Evolutionary conservation across 2,329 filamentous ascomycete genomes (phyloP).

Genomic region (Aspergillus sp.): DNA sequence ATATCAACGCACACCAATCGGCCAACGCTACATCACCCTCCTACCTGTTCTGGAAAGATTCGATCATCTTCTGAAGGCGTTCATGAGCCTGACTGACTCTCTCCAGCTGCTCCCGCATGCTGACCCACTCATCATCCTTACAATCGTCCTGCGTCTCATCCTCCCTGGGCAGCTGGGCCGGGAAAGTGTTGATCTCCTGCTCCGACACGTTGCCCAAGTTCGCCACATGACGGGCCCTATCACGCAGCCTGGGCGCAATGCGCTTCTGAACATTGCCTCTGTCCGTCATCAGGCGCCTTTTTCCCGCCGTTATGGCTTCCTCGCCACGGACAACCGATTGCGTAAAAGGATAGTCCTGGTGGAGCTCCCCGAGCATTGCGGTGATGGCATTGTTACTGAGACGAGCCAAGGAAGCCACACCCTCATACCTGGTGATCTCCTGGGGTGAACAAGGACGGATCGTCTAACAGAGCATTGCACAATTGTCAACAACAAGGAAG

Average conservation of each 20-base stretch:
- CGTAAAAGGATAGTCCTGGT: slow-evolving; percentile 18
- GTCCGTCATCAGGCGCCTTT: slow-evolving; percentile 6
- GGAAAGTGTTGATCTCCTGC: slow-evolving; percentile 5
- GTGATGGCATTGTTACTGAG: slow-evolving; percentile 18
- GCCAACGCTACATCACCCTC: no score
- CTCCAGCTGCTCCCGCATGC: slow-evolving; percentile 1
- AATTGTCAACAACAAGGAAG: no score
- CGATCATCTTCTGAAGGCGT: slow-evolving; percentile 16
- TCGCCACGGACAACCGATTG: slow-evolving; percentile 22
- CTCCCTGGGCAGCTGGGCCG: neutral
- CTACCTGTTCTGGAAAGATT: no score
- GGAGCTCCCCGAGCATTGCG: slow-evolving; percentile 16
- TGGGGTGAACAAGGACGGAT: neutral
- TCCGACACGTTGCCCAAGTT: slow-evolving; percentile 1
- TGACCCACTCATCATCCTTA: neutral
- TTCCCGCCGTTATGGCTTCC: slow-evolving; percentile 7
- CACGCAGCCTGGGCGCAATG: slow-evolving; percentile 6
- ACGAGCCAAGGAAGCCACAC: neutral
- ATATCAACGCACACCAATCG: neutral
- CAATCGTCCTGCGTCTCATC: neutral
- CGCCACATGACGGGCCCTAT: slow-evolving; percentile 5
- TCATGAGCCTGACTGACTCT: slow-evolving; percentile 12
- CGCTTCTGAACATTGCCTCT: slow-evolving; percentile 11
- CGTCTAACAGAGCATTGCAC: neutral
- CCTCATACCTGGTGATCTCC: slow-evolving; percentile 6